Conservation (phyloP, 768 basidiomycete genomes). For the Russula brevipes region DNA sequence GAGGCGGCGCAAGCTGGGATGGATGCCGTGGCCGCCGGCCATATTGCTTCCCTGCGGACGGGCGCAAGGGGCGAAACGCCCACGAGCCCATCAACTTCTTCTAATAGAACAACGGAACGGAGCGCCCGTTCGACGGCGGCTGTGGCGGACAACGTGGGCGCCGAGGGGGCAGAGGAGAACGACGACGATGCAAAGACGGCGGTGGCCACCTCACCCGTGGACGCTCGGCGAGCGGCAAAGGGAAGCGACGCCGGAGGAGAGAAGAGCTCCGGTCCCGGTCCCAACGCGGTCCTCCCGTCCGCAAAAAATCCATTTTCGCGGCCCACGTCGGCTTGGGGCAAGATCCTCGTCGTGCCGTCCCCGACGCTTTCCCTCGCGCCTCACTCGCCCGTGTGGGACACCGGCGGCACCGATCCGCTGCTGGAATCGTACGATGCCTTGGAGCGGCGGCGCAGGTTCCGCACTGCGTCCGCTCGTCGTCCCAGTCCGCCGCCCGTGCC, state of each 20-base stretch:
- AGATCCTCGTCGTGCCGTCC: conserved; percentile 15
- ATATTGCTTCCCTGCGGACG: neutral
- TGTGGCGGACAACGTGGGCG: neutral
- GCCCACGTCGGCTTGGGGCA: conserved; percentile 3
- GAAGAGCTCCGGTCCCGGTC: no score
- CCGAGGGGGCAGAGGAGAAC: neutral
- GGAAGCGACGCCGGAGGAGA: neutral
- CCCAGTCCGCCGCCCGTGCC: no score
- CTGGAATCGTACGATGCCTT: neutral
- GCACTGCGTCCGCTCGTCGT: neutral
- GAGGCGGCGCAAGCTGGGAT: conserved; percentile 12
- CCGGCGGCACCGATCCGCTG: neutral
- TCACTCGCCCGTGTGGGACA: neutral
- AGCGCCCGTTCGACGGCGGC: neutral
- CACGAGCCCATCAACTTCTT: neutral
- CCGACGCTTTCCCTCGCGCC: neutral
- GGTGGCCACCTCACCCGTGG: conserved; percentile 1
- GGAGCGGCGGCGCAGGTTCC: neutral
- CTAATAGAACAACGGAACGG: neutral
- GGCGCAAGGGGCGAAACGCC: neutral
- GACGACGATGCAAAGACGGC: conserved; percentile 3
- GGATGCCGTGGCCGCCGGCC: neutral
- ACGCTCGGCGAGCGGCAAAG: neutral
- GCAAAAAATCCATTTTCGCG: neutral
- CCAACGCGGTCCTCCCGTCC: neutral